phyloP scores from a whole-genome alignment of 2,329 filamentous ascomycete genomes.

The Botrytis cinerea region DNA sequence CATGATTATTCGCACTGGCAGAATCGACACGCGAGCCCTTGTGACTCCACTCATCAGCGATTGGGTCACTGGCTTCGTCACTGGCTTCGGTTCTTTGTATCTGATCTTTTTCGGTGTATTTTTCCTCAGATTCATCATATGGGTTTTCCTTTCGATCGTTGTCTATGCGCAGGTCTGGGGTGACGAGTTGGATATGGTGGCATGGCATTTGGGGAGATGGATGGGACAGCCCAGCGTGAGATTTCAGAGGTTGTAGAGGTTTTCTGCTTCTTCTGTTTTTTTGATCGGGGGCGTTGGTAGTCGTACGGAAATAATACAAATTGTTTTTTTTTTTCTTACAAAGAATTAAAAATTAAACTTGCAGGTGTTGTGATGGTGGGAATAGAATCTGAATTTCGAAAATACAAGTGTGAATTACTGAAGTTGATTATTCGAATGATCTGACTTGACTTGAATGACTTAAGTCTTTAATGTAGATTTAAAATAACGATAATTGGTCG shows the following conservation, averaged over 20 bases:
- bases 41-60: no score
- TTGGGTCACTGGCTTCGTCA: no score
- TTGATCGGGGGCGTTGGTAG: not conserved
- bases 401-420: not conserved
- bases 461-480: not conserved
- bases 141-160: not conserved
- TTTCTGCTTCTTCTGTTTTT: not conserved
- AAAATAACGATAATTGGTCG: not conserved
- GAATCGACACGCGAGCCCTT: no score
- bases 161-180: not conserved
- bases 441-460: not conserved
- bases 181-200: not conserved
- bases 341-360: not conserved
- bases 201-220: not conserved
- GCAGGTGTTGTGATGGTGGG: not conserved
- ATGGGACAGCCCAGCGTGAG: not conserved
- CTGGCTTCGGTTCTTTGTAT: not conserved
- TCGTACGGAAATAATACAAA: not conserved
- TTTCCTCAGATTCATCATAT: no score
- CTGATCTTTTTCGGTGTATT: no score
- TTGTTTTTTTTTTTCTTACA: no score
- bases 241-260: not conserved
- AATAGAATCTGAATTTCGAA: accelerated
- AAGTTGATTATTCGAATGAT: not conserved
- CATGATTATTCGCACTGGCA: no score